Percentiles rank a stretch among this genome's conserved stretches.
These are phyloP conservation scores for Penicillium crystallinum DNA, from an alignment of 495 filamentous ascomycete species.

Conservation along the genomic window DNA sequence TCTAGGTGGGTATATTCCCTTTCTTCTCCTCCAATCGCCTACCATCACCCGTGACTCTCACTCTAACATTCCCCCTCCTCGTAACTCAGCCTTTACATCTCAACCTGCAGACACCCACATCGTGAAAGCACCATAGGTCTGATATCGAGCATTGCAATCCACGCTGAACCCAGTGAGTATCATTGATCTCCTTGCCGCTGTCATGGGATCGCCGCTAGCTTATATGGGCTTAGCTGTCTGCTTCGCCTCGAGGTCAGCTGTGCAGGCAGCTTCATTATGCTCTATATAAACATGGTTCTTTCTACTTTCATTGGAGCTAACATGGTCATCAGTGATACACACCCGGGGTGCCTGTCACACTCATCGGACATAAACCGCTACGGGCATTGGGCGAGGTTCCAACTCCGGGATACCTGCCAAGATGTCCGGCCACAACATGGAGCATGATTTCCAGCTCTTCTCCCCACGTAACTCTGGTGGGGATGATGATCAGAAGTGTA, in stretches of 20 bases:
- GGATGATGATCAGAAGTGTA: slow-evolving; percentile 13
- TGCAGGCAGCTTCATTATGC: slow-evolving; percentile 1
- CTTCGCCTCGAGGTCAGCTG: neutral
- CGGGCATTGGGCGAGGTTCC: slow-evolving; percentile 11
- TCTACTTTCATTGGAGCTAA: neutral
- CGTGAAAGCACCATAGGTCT: neutral
- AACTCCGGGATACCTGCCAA: slow-evolving; percentile 13
- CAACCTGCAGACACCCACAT: neutral
- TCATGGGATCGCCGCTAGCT: neutral
- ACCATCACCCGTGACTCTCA: slow-evolving; percentile 8
- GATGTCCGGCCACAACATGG: slow-evolving; percentile 30
- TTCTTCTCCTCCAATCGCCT: slow-evolving; percentile 9
- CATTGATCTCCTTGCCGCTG: neutral
- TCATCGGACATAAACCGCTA: neutral
- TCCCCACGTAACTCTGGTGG: slow-evolving; percentile 26
- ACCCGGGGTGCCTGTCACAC: neutral
- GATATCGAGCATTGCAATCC: neutral
- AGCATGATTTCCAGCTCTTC: slow-evolving; percentile 40
- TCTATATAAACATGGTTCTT: neutral
- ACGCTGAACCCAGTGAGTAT: slow-evolving; percentile 12
- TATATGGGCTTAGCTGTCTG: neutral
- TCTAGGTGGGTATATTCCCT: slow-evolving; percentile 16
- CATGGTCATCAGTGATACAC: slow-evolving; percentile 4
- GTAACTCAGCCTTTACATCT: slow-evolving; percentile 10
- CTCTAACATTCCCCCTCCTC: slow-evolving; percentile 17